A percentile compares a stretch with the other conserved stretches of the same genome.
phyloP scores from a whole-genome alignment of 164 flowering plant genomes.

The Platanus orientalis region DNA sequence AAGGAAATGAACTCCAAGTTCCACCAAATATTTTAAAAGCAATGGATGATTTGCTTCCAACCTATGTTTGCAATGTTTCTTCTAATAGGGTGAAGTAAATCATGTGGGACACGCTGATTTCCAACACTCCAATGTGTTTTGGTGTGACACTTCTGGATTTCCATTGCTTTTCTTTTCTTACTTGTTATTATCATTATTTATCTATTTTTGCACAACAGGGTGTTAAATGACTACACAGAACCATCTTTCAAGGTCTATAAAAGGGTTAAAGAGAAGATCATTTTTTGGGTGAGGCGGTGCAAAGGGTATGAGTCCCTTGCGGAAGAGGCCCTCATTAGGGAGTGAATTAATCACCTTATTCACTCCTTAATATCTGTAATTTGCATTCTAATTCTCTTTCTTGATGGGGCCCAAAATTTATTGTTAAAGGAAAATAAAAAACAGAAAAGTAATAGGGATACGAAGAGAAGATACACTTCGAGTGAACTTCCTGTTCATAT shows the following conservation, averaged over 20 bases:
- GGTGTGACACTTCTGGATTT: not conserved
- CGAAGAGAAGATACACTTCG: constrained; percentile 53
- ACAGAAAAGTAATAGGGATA: constrained; percentile 47
- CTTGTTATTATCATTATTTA: too few relatives aligned
- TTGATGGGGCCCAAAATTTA: too few relatives aligned
- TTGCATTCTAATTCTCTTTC: not conserved
- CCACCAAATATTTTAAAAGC: not conserved
- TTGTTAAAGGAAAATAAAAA: not conserved
- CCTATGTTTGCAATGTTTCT: not conserved
- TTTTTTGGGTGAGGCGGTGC: too few relatives aligned
- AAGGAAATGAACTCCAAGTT: constrained; percentile 33
- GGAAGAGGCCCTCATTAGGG: too few relatives aligned
- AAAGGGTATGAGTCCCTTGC: too few relatives aligned
- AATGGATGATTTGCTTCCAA: not conserved
- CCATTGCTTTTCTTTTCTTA: not conserved
- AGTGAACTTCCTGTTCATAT: constrained; percentile 50
- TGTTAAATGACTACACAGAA: too few relatives aligned
- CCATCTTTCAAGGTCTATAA: too few relatives aligned
- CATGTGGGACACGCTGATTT: not conserved
- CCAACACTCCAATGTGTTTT: not conserved
- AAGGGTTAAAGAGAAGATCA: too few relatives aligned
- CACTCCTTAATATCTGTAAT: too few relatives aligned
- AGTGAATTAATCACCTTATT: too few relatives aligned
- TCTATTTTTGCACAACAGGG: too few relatives aligned
- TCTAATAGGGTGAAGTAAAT: not conserved